phyloP scores from a whole-genome alignment of 1,139 yeast genomes.

The Candida freyschussii region DNA sequence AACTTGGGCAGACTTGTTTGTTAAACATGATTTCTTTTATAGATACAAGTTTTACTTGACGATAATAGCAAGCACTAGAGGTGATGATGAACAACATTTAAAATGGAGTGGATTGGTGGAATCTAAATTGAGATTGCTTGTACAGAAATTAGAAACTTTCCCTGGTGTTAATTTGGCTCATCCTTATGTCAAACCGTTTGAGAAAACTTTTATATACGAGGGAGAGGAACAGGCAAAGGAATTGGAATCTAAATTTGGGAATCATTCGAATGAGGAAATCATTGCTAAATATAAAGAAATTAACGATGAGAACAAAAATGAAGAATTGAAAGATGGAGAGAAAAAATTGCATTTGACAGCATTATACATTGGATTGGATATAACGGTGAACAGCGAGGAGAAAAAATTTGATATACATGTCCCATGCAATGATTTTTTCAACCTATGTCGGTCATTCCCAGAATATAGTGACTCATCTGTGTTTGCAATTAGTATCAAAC shows the following conservation, averaged over 20 bases:
- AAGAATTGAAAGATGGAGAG: conserved; percentile 24
- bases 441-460: conserved; percentile 69
- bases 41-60: conserved; percentile 83
- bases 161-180: conserved; percentile 80
- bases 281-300: conserved; percentile 30
- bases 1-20: conserved; percentile 71
- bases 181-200: conserved; percentile 81
- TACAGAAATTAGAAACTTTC: conserved; percentile 71
- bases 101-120: conserved; percentile 94
- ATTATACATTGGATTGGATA: conserved; percentile 73
- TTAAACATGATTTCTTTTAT: conserved; percentile 75
- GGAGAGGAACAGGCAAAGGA: conserved; percentile 50
- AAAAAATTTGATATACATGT: conserved; percentile 80
- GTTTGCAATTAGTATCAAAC: conserved; percentile 59
- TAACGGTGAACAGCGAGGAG: conserved; percentile 40
- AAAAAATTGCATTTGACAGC: conserved; percentile 62
- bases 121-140: conserved; percentile 74
- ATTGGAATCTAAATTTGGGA: conserved; percentile 53
- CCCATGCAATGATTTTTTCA: conserved; percentile 87
- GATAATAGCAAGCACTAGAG: conserved; percentile 70
- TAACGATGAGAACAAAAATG: conserved; percentile 33
- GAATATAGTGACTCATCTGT: conserved; percentile 58
- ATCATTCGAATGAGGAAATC: conserved; percentile 39
- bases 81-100: conserved; percentile 70
- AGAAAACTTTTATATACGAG: conserved; percentile 46